A percentile compares a stretch with the other conserved stretches of the same genome.
Conservation (phyloP, 2,329 filamentous ascomycete species). For the Trichophaea hybrida region DNA sequence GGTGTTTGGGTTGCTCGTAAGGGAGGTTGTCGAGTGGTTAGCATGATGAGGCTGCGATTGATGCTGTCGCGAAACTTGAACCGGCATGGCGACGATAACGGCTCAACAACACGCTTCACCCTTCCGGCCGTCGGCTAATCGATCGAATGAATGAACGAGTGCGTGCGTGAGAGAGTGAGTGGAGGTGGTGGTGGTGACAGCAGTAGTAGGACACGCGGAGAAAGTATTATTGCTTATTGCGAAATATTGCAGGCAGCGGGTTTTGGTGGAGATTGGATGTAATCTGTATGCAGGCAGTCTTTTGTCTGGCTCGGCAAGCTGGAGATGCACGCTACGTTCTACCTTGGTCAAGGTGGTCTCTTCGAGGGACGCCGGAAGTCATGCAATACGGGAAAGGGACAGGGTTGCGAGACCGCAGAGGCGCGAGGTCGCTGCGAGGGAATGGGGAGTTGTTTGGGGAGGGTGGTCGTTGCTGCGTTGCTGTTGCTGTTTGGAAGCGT, state of each 20-base stretch:
- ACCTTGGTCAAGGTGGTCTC: too few species aligned
- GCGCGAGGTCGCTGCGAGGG: background rate
- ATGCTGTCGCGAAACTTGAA: slow-evolving; percentile 18
- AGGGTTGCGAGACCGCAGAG: background rate
- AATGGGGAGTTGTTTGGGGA: background rate
- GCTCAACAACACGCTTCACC: background rate
- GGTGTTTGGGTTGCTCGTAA: slow-evolving; percentile 13
- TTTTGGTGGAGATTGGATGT: background rate
- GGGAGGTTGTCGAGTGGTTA: slow-evolving; percentile 19
- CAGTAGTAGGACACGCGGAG: background rate
- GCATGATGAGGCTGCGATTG: slow-evolving; percentile 5
- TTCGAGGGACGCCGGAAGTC: too few species aligned
- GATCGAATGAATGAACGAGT: background rate
- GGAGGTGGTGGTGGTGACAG: background rate
- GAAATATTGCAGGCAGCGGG: background rate
- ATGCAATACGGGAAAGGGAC: too few species aligned
- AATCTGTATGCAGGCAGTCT: background rate
- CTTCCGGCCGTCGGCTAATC: background rate
- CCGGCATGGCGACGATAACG: slow-evolving; percentile 18
- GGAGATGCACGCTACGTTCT: background rate
- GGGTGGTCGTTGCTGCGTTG: background rate
- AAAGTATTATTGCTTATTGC: background rate
- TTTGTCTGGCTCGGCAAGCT: background rate
- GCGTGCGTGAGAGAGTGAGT: background rate
- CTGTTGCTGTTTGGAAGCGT: background rate